Evolutionary conservation across 208 protist species (phyloP).

Genomic region (Spongospora subterranea): DNA sequence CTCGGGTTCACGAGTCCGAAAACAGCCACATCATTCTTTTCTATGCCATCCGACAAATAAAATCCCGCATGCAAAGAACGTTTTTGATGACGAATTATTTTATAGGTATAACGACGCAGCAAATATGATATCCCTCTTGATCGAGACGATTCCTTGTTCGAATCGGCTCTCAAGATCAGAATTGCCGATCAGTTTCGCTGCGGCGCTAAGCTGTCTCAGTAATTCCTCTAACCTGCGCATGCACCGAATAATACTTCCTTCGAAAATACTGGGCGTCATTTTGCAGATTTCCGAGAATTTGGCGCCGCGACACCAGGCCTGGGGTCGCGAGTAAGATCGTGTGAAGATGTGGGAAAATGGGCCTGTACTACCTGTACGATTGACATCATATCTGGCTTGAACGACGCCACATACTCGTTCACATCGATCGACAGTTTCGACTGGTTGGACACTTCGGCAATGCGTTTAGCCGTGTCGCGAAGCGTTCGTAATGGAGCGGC

Average conservation of each 20-base stretch:
- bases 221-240: slow-evolving; percentile 98
- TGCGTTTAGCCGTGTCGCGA: slow-evolving; percentile 76
- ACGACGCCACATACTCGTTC: slow-evolving; percentile 87
- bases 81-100: background rate
- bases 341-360: background rate
- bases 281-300: slow-evolving; percentile 95
- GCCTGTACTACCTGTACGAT: slow-evolving; percentile 22
- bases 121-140: slow-evolving; percentile 99
- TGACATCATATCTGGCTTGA: slow-evolving; percentile 91
- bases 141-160: slow-evolving; percentile 86
- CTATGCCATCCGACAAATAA: slow-evolving; percentile 27
- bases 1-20: slow-evolving; percentile 9
- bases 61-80: background rate
- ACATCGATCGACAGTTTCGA: slow-evolving; percentile 86
- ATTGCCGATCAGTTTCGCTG: slow-evolving; percentile 98
- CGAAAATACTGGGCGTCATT: slow-evolving; percentile 94
- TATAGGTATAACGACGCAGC: slow-evolving; percentile 94
- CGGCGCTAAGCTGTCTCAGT: slow-evolving; percentile 78
- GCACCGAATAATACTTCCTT: slow-evolving; percentile 93
- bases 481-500: background rate
- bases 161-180: slow-evolving; percentile 97
- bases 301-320: slow-evolving; percentile 91
- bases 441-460: slow-evolving; percentile 88
- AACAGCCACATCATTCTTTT: background rate
- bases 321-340: slow-evolving; percentile 82